Evolutionary conservation across 306 rosid genomes (phyloP), one percentile per base, ranked within the genome.

Genomic region (Astragalus membranaceus): DNA sequence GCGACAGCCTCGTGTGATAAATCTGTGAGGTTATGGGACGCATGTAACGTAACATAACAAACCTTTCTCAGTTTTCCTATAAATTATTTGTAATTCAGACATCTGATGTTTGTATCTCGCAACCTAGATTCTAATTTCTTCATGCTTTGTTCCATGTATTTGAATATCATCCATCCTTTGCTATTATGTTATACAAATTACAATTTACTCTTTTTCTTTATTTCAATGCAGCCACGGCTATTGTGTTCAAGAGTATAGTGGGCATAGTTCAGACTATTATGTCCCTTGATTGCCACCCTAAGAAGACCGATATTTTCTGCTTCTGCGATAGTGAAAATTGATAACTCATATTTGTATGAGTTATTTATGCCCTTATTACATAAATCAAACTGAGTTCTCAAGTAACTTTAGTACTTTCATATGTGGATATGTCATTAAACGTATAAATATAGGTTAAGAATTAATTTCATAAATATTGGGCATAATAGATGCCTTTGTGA

Each of bases 271-370:
- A 49, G 65, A n/a, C 83, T 48, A 68, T 84, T 56, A 43, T 71
- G 83, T 84, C 88, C 64, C 88, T 84, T 23, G 85, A 84, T 81
- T 84, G 80, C 56, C 88, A 84, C 74, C 88, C 88, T 10, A 81
- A 84, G 78, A 84, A 78, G 71, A 75, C 85, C 71, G 88, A 84
- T 54, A 48, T 84, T 54, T 78, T 84, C 76, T 84, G 88, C 67
- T 84, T 75, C 72, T 78, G 83, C 11, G 85, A 81, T 20, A 26
- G 32, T 16, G 81, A 75, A 59, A 84, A 81, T 67, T n/a, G n/a
- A n/a, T n/a, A n/a, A n/a, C n/a, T n/a, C n/a, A n/a, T n/a, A n/a
- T n/a, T n/a, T n/a, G n/a, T n/a, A n/a, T n/a, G n/a, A n/a, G n/a
- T n/a, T n/a, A n/a, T n/a, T n/a, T n/a, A n/a, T n/a, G n/a, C n/a